A percentile compares a stretch with the other conserved stretches of the same genome.
Conservation (phyloP, 2,329 filamentous ascomycete genomes). For the Pseudogymnoascus sp. region DNA sequence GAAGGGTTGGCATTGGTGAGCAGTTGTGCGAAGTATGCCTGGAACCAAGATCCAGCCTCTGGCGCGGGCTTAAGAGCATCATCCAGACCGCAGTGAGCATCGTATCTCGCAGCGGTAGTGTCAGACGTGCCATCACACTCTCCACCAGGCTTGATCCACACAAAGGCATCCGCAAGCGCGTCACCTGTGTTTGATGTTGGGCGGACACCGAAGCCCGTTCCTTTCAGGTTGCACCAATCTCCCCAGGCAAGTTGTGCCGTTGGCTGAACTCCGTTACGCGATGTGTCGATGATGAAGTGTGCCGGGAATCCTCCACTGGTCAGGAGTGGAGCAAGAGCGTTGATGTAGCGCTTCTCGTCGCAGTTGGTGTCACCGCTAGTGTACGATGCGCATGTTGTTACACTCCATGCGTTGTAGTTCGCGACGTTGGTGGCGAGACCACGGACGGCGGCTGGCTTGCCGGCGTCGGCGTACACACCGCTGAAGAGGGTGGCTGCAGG, state of each 20-base stretch:
- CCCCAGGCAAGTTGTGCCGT: constrained; percentile 49
- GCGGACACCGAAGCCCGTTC: constrained; percentile 56
- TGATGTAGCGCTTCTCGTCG: constrained; percentile 45
- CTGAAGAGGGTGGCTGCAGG: constrained; percentile 42
- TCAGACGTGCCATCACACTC: constrained; percentile 36
- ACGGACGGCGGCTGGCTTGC: constrained; percentile 38
- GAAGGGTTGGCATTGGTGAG: constrained; percentile 48
- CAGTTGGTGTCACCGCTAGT: constrained; percentile 38
- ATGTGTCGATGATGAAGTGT: constrained; percentile 49
- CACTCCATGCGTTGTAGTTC: constrained; percentile 49
- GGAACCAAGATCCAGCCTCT: constrained; percentile 59
- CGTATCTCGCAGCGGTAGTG: constrained; percentile 37
- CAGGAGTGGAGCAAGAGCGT: constrained; percentile 42
- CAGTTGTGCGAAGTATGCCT: constrained; percentile 49
- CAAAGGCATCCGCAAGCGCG: constrained; percentile 53
- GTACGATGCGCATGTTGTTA: constrained; percentile 35
- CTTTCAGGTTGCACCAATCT: constrained; percentile 59
- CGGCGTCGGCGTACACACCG: constrained; percentile 38
- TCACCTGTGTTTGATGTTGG: constrained; percentile 54
- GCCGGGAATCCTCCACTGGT: constrained; percentile 39
- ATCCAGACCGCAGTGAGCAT: constrained; percentile 40
- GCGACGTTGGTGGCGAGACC: constrained; percentile 49
- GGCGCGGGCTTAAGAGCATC: constrained; percentile 55
- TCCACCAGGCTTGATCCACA: constrained; percentile 62
- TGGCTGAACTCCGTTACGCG: constrained; percentile 54